phyloP scores from a whole-genome alignment of 179 eudicot species.

The Pouteria campechiana region DNA sequence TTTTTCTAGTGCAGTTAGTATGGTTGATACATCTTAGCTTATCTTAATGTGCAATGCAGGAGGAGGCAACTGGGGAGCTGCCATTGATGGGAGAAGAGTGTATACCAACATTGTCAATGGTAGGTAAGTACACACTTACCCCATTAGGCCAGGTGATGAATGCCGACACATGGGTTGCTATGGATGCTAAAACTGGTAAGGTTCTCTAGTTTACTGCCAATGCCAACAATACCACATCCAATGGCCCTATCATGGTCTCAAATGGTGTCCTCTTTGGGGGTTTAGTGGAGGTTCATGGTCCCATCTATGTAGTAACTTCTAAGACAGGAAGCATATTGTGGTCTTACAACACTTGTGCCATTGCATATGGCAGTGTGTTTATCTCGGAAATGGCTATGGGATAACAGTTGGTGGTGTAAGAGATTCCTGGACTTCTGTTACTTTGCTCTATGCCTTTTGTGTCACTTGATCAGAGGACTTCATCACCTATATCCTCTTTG shows the following conservation, averaged over 20 bases:
- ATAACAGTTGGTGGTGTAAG: too few species aligned
- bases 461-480: too few species aligned
- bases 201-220: conserved; percentile 31
- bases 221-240: conserved; percentile 25
- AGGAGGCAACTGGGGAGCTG: conserved; percentile 62
- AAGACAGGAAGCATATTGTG: too few species aligned
- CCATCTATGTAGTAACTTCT: conserved; percentile 29
- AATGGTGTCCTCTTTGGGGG: conserved; percentile 47
- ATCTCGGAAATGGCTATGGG: too few species aligned
- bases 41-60: conserved; percentile 41
- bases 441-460: too few species aligned
- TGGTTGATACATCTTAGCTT: too few species aligned
- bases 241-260: conserved; percentile 41
- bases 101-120: conserved; percentile 51
- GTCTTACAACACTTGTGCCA: too few species aligned
- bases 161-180: conserved; percentile 47
- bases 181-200: conserved; percentile 27
- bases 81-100: conserved; percentile 29
- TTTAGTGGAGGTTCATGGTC: conserved; percentile 18
- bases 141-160: conserved; percentile 28
- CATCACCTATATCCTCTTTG: too few species aligned
- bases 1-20: too few species aligned
- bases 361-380: too few species aligned
- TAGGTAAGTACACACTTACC: conserved; percentile 19
- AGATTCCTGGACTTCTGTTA: too few species aligned